A percentile compares a stretch with the other conserved stretches of the same genome.
Evolutionary conservation across 306 rosid species (phyloP).

Genomic region (Citrullus amarus): DNA sequence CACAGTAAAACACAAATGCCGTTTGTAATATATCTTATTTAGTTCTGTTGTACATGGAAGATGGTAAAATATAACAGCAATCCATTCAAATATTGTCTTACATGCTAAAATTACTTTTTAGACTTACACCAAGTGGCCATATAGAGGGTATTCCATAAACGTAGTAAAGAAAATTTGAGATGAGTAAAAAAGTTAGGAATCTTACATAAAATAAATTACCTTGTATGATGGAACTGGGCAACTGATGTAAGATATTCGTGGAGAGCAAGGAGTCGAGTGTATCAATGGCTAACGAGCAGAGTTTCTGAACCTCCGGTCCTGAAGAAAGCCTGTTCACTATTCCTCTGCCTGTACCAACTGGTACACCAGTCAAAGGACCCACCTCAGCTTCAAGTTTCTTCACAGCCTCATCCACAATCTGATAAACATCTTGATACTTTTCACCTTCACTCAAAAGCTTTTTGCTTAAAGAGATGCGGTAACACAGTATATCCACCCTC

Average conservation of each 20-base stretch:
- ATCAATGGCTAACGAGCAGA: conserved; percentile 64
- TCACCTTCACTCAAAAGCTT: conserved; percentile 61
- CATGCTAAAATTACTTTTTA: background rate
- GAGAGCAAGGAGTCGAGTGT: conserved; percentile 45
- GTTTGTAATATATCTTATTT: background rate
- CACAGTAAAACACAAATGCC: background rate
- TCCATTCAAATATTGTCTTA: background rate
- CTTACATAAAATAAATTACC: conserved; percentile 5
- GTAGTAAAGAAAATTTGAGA: background rate
- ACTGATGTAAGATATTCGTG: background rate
- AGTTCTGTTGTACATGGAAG: background rate
- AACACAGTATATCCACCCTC: conserved; percentile 80
- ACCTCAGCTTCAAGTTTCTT: conserved; percentile 84
- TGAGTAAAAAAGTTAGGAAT: background rate
- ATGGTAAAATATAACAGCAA: background rate
- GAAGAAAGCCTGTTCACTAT: conserved; percentile 96
- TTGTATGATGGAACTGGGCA: background rate
- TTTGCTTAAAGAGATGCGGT: conserved; percentile 79
- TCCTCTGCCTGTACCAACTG: conserved; percentile 83
- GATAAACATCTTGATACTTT: conserved; percentile 38
- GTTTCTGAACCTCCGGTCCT: conserved; percentile 92
- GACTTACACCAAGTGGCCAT: background rate
- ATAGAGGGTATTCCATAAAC: background rate
- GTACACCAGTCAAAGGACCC: conserved; percentile 68
- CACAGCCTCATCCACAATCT: conserved; percentile 62